These are phyloP conservation scores for Boletus albobrunnescens DNA, from an alignment of 1,284 basidiomycete genomes.

Conservation along the genomic window DNA sequence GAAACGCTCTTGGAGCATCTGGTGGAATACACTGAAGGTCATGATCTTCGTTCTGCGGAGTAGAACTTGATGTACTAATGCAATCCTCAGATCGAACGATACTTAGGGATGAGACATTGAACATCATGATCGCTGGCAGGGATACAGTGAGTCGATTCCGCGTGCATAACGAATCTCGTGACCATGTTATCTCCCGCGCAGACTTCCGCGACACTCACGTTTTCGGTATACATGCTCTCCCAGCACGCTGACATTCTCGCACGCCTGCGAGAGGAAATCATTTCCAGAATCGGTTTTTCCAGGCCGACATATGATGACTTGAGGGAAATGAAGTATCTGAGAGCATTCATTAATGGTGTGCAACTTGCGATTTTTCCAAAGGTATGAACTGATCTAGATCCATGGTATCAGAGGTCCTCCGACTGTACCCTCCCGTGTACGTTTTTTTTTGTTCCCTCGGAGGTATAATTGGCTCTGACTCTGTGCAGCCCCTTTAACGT, in stretches of 20 bases:
- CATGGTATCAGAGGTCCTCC: conserved; percentile 28
- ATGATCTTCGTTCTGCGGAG: no score
- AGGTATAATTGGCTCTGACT: not conserved
- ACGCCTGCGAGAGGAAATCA: conserved; percentile 51
- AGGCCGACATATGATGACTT: conserved; percentile 51
- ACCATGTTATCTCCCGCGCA: conserved; percentile 23
- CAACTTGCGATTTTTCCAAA: not conserved
- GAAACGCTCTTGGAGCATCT: no score
- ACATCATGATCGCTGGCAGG: conserved; percentile 40
- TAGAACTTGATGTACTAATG: no score
- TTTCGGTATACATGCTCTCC: conserved; percentile 51
- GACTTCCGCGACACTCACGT: conserved; percentile 43
- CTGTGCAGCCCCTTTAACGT: conserved; percentile 44
- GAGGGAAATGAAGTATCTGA: conserved; percentile 51
- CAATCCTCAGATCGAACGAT: conserved; percentile 28
- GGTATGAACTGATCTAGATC: not conserved
- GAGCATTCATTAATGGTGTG: conserved; percentile 58
- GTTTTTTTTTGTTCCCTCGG: conserved; percentile 12
- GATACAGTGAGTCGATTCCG: conserved; percentile 35
- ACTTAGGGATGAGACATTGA: conserved; percentile 39
- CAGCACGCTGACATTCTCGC: conserved; percentile 44
- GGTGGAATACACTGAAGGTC: no score
- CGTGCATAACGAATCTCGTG: conserved; percentile 2
- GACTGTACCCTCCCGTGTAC: conserved; percentile 58
- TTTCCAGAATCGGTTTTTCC: conserved; percentile 41